Base-by-base conservation (phyloP, 2,329 filamentous ascomycete genomes). In the Plectosphaerella plurivora region DNA sequence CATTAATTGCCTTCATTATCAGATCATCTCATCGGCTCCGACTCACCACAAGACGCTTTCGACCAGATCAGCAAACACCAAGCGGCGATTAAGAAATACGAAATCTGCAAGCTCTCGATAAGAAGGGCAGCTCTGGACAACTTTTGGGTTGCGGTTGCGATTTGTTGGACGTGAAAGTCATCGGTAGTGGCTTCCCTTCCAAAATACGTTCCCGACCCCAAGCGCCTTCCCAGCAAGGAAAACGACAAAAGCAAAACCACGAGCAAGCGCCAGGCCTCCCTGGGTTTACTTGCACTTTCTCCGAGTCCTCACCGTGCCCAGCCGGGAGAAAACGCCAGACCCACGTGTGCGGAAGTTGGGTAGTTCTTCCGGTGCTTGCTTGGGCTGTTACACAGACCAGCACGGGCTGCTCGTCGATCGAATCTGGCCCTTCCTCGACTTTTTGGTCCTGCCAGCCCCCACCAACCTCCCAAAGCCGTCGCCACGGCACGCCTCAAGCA, bases 301-400 rank as follows among this genome's bases (percentile, higher is more conserved):
- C 9, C 10, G 9, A 41, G 15, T 15, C 10, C 37, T 41, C 37
- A 9, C 37, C 16, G 41, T 18, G 41, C 41, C 41, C n/a, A 44
- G 41, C 41, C 41, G 41, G 41, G 41, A 44, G 41, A 44, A 44
- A 18, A 44, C 41, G 41, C 41, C n/a, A 44, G 41, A 44, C n/a
- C n/a, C 41, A 39, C 37, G 37, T 14, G 15, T 18, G 37, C 37
- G 28, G 28, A 33, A 33, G 28, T 53, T 47, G 5, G 47, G 49
- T 25, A 53, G 55, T 44, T 49, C 45, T 28, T 28, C 54, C 7
- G 47, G 37, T 22, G 45, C 53, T 33, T 45, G 53, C 14, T 44
- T 46, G 33, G 45, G 47, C 49, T 14, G 47, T 51, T 37, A 53
- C 50, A 44, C 15, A n/a, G 37, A 14, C 16, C 10, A 14, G n/a